These are phyloP conservation scores for Talaromyces islandicus DNA, from an alignment of 2,329 filamentous ascomycete genomes.

Conservation along the genomic window DNA sequence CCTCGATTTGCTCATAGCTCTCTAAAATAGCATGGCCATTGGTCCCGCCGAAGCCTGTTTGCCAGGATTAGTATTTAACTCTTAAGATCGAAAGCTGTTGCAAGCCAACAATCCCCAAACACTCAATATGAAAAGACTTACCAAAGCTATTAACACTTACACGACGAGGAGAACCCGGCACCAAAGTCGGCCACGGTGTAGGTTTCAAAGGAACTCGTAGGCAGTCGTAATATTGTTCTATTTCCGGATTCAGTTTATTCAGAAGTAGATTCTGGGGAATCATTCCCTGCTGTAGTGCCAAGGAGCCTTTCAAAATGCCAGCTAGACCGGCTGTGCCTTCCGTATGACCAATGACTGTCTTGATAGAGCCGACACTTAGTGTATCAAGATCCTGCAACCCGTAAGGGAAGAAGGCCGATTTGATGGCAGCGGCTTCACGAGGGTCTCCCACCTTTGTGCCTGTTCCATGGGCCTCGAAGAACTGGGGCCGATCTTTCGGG, in stretches of 20 bases:
- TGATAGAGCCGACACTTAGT: conserved; percentile 24
- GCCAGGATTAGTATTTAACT: too few relatives aligned
- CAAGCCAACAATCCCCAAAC: too few relatives aligned
- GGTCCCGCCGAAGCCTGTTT: conserved; percentile 6
- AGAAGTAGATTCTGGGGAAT: conserved; percentile 24
- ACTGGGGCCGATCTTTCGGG: conserved; percentile 13
- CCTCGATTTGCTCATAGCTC: too few relatives aligned
- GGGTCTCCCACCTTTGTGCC: conserved; percentile 23
- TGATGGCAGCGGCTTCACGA: neutral
- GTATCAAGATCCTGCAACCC: neutral
- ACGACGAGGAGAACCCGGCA: too few relatives aligned
- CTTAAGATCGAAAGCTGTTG: too few relatives aligned
- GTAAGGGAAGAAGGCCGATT: neutral
- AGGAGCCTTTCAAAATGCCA: conserved; percentile 19
- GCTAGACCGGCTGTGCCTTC: conserved; percentile 24
- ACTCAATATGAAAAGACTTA: too few relatives aligned
- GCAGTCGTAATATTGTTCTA: too few relatives aligned
- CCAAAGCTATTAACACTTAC: too few relatives aligned
- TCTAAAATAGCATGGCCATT: conserved; percentile 11
- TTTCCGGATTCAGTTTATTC: conserved; percentile 21
- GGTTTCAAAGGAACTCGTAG: too few relatives aligned
- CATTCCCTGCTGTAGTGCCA: conserved; percentile 30
- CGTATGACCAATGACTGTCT: conserved; percentile 28
- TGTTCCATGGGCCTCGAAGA: conserved; percentile 39
- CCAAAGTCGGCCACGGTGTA: too few relatives aligned